A percentile compares a stretch with the other conserved stretches of the same genome.
Evolutionary conservation across 345 rosid species (phyloP).

Genomic region (Alliaria petiolata): DNA sequence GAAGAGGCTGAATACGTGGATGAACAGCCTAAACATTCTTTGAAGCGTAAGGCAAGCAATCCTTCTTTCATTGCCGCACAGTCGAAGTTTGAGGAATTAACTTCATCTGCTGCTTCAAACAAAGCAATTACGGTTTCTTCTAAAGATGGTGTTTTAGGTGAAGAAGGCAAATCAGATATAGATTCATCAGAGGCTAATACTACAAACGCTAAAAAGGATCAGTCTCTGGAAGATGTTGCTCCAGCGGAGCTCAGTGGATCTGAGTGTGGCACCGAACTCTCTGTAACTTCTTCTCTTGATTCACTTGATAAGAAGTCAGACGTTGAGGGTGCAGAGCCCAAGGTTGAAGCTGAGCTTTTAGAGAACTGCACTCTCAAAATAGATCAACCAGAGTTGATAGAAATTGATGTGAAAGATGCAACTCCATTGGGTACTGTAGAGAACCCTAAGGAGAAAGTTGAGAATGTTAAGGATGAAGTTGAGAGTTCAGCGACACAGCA

Average conservation of each 20-base stretch:
- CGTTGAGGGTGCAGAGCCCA: constrained; percentile 40
- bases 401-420: constrained; percentile 35
- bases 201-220: constrained; percentile 27
- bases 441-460: constrained; percentile 36
- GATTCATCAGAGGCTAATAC: constrained; percentile 32
- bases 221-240: constrained; percentile 34
- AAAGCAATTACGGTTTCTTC: constrained; percentile 34
- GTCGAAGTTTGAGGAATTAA: constrained; percentile 73
- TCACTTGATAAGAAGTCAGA: constrained; percentile 67
- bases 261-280: constrained; percentile 90
- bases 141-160: too few species aligned
- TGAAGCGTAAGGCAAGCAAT: constrained; percentile 63
- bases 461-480: constrained; percentile 33
- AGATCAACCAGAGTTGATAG: constrained; percentile 24
- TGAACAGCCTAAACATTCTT: constrained; percentile 55
- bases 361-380: constrained; percentile 37
- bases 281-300: constrained; percentile 86
- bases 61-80: constrained; percentile 69
- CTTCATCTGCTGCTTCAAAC: constrained; percentile 42
- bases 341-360: constrained; percentile 37
- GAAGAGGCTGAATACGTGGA: constrained; percentile 38
- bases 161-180: constrained; percentile 36
- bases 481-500: constrained; percentile 24
- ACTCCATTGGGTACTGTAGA: constrained; percentile 9
- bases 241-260: constrained; percentile 54